These are phyloP conservation scores for Mycena leptocephala DNA, from an alignment of 768 basidiomycete species.

Conservation along the genomic window DNA sequence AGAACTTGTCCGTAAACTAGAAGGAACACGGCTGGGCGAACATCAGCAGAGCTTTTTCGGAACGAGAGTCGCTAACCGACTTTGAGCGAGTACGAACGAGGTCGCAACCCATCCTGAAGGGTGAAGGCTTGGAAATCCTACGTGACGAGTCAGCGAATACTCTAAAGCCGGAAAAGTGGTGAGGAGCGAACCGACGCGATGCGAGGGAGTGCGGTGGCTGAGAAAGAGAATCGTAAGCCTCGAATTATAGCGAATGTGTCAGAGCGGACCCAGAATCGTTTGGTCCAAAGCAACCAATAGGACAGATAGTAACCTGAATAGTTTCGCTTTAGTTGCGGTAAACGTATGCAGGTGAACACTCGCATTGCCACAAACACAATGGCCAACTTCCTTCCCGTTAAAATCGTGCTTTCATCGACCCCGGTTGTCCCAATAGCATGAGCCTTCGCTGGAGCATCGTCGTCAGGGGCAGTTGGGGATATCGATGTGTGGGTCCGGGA, in stretches of 20 bases:
- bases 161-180: too few relatives aligned
- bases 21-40: background rate
- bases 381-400: background rate
- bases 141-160: background rate
- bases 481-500: too few relatives aligned
- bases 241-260: background rate
- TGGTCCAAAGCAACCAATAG: background rate
- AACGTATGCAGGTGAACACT: background rate
- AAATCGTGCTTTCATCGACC: too few relatives aligned
- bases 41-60: background rate
- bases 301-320: background rate
- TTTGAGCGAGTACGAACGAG: background rate
- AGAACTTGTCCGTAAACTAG: background rate
- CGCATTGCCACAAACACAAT: background rate
- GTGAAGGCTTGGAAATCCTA: background rate
- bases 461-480: too few relatives aligned
- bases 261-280: background rate
- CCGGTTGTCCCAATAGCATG: too few relatives aligned
- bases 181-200: background rate
- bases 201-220: background rate
- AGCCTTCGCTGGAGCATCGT: too few relatives aligned
- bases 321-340: background rate
- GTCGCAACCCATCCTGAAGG: background rate
- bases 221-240: background rate
- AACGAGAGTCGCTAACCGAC: background rate